Conservation (phyloP, 805 yeast species). For the Torulaspora quercuum region DNA sequence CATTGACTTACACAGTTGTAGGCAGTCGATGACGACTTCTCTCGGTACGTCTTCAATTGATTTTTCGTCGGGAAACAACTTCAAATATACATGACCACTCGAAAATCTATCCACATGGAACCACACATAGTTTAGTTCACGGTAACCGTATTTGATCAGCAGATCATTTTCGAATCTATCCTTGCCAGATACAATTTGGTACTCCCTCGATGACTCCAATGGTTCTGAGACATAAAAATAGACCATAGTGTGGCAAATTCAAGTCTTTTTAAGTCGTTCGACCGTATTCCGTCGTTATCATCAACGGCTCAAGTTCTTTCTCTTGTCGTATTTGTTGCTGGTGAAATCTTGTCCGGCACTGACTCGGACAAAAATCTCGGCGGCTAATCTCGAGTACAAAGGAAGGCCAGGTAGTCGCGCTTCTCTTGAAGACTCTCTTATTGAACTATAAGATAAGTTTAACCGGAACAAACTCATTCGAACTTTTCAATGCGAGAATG, state of each 20-base stretch:
- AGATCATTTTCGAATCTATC: slow-evolving; percentile 68
- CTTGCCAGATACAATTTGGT: slow-evolving; percentile 53
- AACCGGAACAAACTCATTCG: too few relatives aligned
- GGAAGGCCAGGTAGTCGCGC: too few relatives aligned
- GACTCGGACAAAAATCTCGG: slow-evolving; percentile 10
- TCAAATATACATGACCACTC: slow-evolving; percentile 72
- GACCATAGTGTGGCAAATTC: slow-evolving; percentile 21
- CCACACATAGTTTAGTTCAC: slow-evolving; percentile 59
- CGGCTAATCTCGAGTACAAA: slow-evolving; percentile 7
- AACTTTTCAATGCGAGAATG: slow-evolving; percentile 4
- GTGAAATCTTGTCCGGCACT: slow-evolving; percentile 4
- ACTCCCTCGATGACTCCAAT: slow-evolving; percentile 15
- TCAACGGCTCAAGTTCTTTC: too few relatives aligned
- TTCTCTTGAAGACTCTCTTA: too few relatives aligned
- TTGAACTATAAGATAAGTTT: too few relatives aligned
- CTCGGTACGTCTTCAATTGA: slow-evolving; percentile 49
- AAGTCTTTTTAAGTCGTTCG: too few relatives aligned
- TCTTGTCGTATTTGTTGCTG: too few relatives aligned
- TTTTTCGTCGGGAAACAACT: slow-evolving; percentile 48
- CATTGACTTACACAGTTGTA: slow-evolving; percentile 73
- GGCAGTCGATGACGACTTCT: slow-evolving; percentile 51
- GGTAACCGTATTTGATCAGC: slow-evolving; percentile 59
- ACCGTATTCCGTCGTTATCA: too few relatives aligned
- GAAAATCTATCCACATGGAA: slow-evolving; percentile 76
- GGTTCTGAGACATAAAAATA: slow-evolving; percentile 31